These are phyloP conservation scores for Polysphondylium violaceum DNA, from an alignment of 78 protist species.

Conservation along the genomic window DNA sequence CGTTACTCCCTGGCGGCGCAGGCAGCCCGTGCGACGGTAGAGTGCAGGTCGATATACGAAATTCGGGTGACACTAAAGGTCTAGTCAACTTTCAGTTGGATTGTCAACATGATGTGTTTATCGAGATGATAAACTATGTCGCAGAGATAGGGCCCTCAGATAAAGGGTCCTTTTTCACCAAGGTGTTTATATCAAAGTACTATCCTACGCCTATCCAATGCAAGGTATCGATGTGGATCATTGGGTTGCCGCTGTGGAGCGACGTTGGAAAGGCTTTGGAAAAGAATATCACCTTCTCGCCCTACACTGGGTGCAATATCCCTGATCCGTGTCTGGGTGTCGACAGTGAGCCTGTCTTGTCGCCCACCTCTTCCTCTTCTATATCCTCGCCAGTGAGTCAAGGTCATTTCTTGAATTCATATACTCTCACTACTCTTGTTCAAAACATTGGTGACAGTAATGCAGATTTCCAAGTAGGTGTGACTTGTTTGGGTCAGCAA, in stretches of 20 bases:
- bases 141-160: background rate
- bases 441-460: too few species aligned
- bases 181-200: background rate
- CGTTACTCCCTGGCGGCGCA: background rate
- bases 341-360: background rate
- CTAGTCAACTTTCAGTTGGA: background rate
- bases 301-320: conserved; percentile 13
- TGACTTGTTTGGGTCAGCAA: too few species aligned
- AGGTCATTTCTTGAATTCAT: too few species aligned
- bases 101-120: conserved; percentile 12
- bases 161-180: background rate
- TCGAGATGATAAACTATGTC: background rate
- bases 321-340: conserved; percentile 4
- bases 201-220: background rate
- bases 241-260: conserved; percentile 4
- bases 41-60: conserved; percentile 3
- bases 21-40: conserved; percentile 2
- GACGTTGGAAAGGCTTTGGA: background rate
- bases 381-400: too few species aligned
- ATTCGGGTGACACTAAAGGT: background rate
- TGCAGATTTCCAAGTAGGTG: too few species aligned
- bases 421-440: too few species aligned
- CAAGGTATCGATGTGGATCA: conserved; percentile 10
- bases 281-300: background rate
- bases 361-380: too few species aligned